These are phyloP conservation scores for Xylariales sp. DNA, from an alignment of 2,329 filamentous ascomycete species.

Conservation along the genomic window DNA sequence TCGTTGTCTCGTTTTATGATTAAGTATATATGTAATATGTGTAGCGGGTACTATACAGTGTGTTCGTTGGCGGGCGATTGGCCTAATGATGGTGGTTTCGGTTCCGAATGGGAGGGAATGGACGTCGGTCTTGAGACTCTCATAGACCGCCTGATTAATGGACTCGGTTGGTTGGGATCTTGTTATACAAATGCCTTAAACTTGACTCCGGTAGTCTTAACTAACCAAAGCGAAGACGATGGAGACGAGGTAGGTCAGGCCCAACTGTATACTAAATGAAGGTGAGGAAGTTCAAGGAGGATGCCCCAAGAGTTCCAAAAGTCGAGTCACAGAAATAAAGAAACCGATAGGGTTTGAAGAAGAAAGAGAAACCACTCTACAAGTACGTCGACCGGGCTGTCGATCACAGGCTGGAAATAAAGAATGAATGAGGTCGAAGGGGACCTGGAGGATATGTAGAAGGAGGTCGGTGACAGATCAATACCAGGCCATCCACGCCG, in stretches of 20 bases:
- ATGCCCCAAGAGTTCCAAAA: conserved; percentile 48
- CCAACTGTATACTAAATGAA: conserved; percentile 50
- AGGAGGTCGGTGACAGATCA: conserved; percentile 51
- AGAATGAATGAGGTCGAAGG: conserved; percentile 51
- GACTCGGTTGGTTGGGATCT: conserved; percentile 44
- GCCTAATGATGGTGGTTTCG: conserved; percentile 53
- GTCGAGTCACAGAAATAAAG: conserved; percentile 51
- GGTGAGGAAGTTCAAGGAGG: conserved; percentile 50
- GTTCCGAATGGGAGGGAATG: conserved; percentile 51
- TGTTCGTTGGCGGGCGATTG: conserved; percentile 47
- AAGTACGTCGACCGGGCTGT: conserved; percentile 50
- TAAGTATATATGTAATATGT: conserved; percentile 48
- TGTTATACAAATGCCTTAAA: conserved; percentile 49
- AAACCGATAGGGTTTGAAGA: conserved; percentile 52
- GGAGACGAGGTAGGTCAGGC: conserved; percentile 40
- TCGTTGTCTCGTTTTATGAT: conserved; percentile 46
- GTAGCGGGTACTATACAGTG: conserved; percentile 48
- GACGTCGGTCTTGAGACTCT: conserved; percentile 46
- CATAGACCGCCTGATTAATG: conserved; percentile 46
- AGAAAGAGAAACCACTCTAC: conserved; percentile 50
- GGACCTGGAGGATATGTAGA: conserved; percentile 51
- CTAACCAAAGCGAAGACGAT: conserved; percentile 36
- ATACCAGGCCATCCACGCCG: conserved; percentile 55
- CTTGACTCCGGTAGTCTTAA: conserved; percentile 43
- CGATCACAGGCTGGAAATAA: conserved; percentile 50